phyloP scores from a whole-genome alignment of 768 basidiomycete species.

The Crepidotus variabilis region DNA sequence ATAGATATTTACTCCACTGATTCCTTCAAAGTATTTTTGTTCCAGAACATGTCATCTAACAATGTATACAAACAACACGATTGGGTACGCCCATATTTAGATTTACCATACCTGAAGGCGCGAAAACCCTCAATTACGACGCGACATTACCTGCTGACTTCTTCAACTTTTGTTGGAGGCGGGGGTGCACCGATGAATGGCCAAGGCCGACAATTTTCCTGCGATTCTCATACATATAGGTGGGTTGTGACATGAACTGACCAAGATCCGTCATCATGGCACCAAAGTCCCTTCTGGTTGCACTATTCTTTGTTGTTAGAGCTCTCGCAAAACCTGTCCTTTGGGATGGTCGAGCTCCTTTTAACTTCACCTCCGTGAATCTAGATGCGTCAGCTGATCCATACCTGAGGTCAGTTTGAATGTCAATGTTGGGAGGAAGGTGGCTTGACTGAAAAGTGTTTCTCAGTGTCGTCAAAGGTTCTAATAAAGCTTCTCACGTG shows the following conservation, averaged over 20 bases:
- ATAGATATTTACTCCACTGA: too few relatives aligned
- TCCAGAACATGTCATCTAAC: too few relatives aligned
- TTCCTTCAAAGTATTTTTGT: too few relatives aligned
- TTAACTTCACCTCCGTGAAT: constrained; percentile 35
- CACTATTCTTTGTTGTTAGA: not conserved
- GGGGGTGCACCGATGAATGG: too few relatives aligned
- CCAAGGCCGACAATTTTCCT: too few relatives aligned
- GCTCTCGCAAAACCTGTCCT: constrained; percentile 24
- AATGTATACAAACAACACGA: too few relatives aligned
- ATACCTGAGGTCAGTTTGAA: constrained; percentile 56
- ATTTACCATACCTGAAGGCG: too few relatives aligned
- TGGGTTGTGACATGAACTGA: not conserved
- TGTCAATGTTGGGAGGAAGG: not conserved
- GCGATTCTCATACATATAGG: not conserved
- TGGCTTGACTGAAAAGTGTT: not conserved
- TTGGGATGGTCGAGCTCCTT: constrained; percentile 53
- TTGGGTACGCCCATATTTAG: too few relatives aligned
- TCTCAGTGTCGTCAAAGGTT: constrained; percentile 51
- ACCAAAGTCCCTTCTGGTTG: not conserved
- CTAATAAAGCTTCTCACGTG: constrained; percentile 47
- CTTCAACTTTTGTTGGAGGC: too few relatives aligned
- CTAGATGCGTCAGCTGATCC: constrained; percentile 47
- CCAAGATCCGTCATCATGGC: not conserved
- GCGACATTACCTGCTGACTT: too few relatives aligned
- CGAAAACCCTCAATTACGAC: too few relatives aligned